Base-by-base conservation (phyloP, 495 filamentous ascomycete species). In the Penicillium mononematosum region DNA sequence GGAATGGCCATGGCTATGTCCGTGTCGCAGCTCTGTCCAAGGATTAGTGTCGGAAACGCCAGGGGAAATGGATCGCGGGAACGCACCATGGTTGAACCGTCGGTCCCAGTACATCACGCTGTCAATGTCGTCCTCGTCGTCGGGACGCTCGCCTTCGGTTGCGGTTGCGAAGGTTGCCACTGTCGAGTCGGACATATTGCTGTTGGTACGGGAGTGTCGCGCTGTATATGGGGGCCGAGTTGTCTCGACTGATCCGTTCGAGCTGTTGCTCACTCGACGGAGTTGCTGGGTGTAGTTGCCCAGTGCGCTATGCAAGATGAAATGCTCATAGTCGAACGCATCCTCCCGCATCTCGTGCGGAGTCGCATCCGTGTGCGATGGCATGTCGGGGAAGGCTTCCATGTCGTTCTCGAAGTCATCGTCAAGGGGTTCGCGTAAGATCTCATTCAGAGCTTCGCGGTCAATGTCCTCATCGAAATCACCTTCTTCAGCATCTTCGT, bases 271-370 rank as follows among this genome's bases (percentile, higher is more conserved):
- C 14, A 70, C 71, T 34, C 82, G 75, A 27, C 81, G 76, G 62
- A 87, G 75, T 45, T 80, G 72, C 19, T 66, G 70, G 7, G 76
- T 68, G 57, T 82, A 86, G 39, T 77, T 88, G n/a, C 90, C 90
- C 80, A 96, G 83, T 16, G 90, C 89, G 63, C 88, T 92, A 66
- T 96, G 91, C 11, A 97, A 80, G 71, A 96, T 96, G 72, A 96
- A 95, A 64, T 95, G 84, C 65, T 98, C 90, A 60, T 98, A 98
- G 68, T 96, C 94, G 69, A 98, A 98, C 7, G 94, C 94, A 68
- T 98, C 94, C 61, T 92, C 88, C 16, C 94, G 89, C 70, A 98
- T 93, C 75, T 98, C 94, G 65, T 98, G 94, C 5, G 85, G 81
- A 29, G 76, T 69, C 6, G 66, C 63, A 12, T 75, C 75, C 10